Evolutionary conservation across 768 basidiomycete genomes (phyloP), one percentile per base, ranked within the genome.

Genomic region (Suillus discolor): DNA sequence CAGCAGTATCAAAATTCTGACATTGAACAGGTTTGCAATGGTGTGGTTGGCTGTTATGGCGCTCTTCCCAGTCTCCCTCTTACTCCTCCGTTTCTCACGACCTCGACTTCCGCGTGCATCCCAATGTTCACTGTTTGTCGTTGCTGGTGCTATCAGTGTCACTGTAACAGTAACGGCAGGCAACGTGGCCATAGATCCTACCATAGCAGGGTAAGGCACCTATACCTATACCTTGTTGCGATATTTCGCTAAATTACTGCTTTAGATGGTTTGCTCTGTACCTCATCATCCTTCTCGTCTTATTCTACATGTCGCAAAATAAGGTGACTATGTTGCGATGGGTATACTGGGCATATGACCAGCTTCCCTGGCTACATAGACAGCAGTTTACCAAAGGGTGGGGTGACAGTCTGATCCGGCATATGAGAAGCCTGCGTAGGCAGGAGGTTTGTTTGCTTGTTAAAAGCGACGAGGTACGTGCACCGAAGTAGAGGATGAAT

Each of bases 21-120:
- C n/a, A 18, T 28, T 15, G 9, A 49, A 1, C 61, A 87, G 86
- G 83, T 90, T 90, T 78, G 85, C 88, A 5, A 80, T 90, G 6
- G 85, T 84, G 16, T 91, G 89, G 88, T 79, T 91, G 25, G 78
- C 83, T 3, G 84, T 89, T 39, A 89, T 91, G 87, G 71, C 80
- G 1, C 73, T 90, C 25, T 92, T 90, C 69, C 88, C 90, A 0
- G 49, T 88, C 18, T 84, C 88, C 3, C 77, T 87, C 4, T 71
- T 91, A 6, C 67, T 90, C 6, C 77, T 92, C 34, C 87, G 85
- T 65, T 90, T 89, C 76, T 89, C 89, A 65, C 84, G 89, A 20
- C 85, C 86, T 20, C 83, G 87, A 39, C 74, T 92, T 4, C 81
- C 79, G 6, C 79, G 89, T 36, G 65, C 69, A 12, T 72, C 74